These are phyloP conservation scores for Fusarium buharicum DNA, from an alignment of 2,329 filamentous ascomycete genomes.

Conservation along the genomic window DNA sequence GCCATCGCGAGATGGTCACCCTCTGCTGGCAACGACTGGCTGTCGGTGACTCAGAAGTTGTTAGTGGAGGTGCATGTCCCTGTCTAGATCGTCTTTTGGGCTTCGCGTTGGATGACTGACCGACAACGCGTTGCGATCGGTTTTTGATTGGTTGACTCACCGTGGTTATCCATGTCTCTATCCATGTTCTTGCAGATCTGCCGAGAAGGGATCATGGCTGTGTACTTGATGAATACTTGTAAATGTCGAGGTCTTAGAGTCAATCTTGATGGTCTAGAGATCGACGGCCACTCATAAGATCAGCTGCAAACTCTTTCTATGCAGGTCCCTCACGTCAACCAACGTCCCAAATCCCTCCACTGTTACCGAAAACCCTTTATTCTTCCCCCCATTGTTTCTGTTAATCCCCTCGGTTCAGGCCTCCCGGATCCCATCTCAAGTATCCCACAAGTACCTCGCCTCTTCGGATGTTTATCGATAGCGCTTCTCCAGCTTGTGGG, in stretches of 20 bases:
- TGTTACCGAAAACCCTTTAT: too few species aligned
- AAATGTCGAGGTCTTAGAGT: too few species aligned
- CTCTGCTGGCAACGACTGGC: conserved; percentile 40
- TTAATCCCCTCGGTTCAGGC: conserved; percentile 21
- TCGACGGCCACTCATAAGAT: conserved; percentile 37
- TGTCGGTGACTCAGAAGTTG: conserved; percentile 42
- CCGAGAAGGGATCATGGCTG: conserved; percentile 20
- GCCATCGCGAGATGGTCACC: conserved; percentile 41
- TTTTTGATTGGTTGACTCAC: conserved; percentile 30
- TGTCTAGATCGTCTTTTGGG: conserved; percentile 16
- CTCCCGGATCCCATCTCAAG: conserved; percentile 23
- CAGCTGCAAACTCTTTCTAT: conserved; percentile 31
- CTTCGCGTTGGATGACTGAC: conserved; percentile 37
- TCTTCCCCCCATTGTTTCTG: too few species aligned
- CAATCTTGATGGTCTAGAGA: conserved; percentile 30
- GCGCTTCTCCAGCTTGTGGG: conserved; percentile 39
- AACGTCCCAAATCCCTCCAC: not conserved
- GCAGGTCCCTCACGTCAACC: conserved; percentile 10
- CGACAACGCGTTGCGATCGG: conserved; percentile 39
- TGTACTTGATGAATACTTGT: conserved; percentile 38
- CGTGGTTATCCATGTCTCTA: conserved; percentile 14
- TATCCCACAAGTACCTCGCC: conserved; percentile 20
- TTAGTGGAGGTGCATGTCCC: conserved; percentile 3
- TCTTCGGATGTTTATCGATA: conserved; percentile 45
- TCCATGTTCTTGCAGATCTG: conserved; percentile 29